Evolutionary conservation across 1,284 basidiomycete species (phyloP).

Genomic region (Erythrobasidium hasegawianum): DNA sequence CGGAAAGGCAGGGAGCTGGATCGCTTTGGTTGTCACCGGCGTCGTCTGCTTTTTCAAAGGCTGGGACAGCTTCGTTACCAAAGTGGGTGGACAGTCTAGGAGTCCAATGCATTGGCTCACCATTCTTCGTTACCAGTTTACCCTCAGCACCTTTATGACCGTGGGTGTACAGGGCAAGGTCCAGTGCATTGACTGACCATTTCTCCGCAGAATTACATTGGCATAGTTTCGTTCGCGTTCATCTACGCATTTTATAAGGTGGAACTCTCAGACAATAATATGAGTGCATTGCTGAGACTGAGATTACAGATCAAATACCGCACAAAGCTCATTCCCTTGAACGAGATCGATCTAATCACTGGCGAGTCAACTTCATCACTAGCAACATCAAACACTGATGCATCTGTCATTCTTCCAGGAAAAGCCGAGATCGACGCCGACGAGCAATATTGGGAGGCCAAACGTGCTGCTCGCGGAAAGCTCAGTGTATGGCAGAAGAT

Average conservation of each 20-base stretch:
- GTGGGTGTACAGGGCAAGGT: neutral
- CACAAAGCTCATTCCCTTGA: constrained; percentile 56
- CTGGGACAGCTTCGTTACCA: constrained; percentile 33
- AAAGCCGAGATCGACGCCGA: constrained; percentile 63
- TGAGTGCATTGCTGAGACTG: no score
- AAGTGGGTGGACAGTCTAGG: no score
- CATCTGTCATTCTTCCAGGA: constrained; percentile 44
- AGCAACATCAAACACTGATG: neutral
- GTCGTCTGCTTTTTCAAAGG: constrained; percentile 65
- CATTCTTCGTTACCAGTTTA: no score
- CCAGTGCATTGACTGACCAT: neutral
- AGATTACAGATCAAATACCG: no score
- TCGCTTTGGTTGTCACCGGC: constrained; percentile 50
- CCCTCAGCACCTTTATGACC: neutral
- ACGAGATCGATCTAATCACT: constrained; percentile 62
- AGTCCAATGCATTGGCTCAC: no score
- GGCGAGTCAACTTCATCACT: constrained; percentile 43
- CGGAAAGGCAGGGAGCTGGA: constrained; percentile 52
- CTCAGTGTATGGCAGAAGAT: constrained; percentile 6
- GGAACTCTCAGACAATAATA: no score
- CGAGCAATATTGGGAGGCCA: constrained; percentile 52
- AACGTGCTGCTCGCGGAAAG: constrained; percentile 38
- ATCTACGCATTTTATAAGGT: constrained; percentile 46
- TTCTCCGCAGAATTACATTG: constrained; percentile 46
- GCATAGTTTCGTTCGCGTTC: constrained; percentile 75